Base-by-base conservation (phyloP, 805 yeast species). In the Candida taoyuanica region DNA sequence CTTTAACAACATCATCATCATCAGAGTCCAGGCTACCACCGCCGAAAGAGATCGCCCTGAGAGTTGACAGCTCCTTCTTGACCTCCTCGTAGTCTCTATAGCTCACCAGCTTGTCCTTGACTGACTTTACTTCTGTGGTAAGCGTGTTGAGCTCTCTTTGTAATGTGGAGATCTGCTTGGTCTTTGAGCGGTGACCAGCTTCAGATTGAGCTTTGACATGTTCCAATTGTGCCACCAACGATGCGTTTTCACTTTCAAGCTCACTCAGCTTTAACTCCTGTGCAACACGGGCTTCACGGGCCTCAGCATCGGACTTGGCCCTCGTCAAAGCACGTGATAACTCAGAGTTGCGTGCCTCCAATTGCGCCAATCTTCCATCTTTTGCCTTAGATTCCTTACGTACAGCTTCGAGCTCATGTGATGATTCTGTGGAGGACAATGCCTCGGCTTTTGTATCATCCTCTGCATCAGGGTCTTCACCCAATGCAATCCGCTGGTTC, bases 31-130 rank as follows among this genome's bases (percentile, higher is more conserved):
- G 59, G 8, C 53, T 63, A 20, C 51, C 62, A 13, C 62, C 65
- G 47, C 89, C 89, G 61, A 87, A 83, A 51, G 85, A 86, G 27
- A 87, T 80, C 46, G 81, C 79, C 55, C 82, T 78, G 43, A 88
- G 58, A 18, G 87, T 73, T 15, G 71, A 73, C 47, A 89, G 65
- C 52, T 89, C 96, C 34, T 76, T 73, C 56, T 86, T 87, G 33
- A 88, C 57, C 44, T 85, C 88, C 36, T 84, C 88, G 59, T 89
- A 88, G 55, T 88, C 96, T 3, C 70, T 62, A 36, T 78, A 74
- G 23, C 65, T 58, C 3, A 64, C 63, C 31, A 82, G 54, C 39
- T 74, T 72, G 18, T 63, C 62, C 50, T 73, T 74, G 47, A 84
- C 63, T 5, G 58, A 55, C 8, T 64, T 65, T 18, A 75, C 58